A percentile compares a stretch with the other conserved stretches of the same genome.
phyloP scores from a whole-genome alignment of 257 asterid genomes.

The Solanum corneliomulleri region DNA sequence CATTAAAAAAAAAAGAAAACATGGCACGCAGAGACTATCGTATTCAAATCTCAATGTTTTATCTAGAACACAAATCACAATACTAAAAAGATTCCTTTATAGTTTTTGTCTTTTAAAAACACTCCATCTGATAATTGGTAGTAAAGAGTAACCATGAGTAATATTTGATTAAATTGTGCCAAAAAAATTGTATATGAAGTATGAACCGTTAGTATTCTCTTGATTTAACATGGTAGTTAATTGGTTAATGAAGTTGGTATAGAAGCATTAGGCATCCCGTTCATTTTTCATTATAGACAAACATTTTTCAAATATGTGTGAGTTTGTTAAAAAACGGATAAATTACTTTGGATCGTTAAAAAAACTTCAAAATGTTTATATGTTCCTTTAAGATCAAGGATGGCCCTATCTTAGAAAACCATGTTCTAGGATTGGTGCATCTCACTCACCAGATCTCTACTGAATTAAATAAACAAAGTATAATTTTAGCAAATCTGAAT shows the following conservation, averaged over 20 bases:
- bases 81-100: neutral
- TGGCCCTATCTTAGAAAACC: neutral
- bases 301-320: neutral
- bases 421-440: neutral
- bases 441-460: neutral
- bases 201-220: neutral
- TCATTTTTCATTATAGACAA: neutral
- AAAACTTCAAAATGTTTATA: too few species aligned
- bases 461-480: neutral
- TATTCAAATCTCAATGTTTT: neutral
- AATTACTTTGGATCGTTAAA: too few species aligned
- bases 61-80: neutral
- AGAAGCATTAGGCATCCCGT: neutral
- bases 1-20: neutral
- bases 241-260: neutral
- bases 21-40: neutral
- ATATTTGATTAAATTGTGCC: neutral
- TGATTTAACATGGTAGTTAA: neutral
- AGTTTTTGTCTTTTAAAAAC: neutral
- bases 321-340: neutral
- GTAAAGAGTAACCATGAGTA: neutral
- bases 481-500: neutral
- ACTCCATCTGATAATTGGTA: neutral
- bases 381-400: neutral
- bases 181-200: neutral